Conservation (phyloP, 2,329 filamentous ascomycete genomes). For the Aspergillus persii region DNA sequence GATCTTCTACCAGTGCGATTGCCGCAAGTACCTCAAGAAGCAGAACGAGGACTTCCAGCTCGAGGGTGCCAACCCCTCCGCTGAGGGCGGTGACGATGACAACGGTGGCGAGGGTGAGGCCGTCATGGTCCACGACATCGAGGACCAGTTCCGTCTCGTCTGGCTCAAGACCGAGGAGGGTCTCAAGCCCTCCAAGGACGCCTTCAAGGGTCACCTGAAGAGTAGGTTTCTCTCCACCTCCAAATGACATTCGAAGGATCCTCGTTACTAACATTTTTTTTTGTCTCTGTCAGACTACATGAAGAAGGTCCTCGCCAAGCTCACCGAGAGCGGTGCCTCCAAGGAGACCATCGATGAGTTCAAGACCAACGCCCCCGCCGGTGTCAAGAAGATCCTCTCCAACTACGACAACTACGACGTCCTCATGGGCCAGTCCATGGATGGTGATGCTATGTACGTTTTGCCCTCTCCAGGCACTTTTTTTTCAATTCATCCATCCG, state of each 20-base stretch:
- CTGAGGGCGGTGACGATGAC: constrained; percentile 71
- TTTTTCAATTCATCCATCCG: neutral
- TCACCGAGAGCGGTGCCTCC: constrained; percentile 62
- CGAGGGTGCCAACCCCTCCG: constrained; percentile 89
- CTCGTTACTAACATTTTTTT: constrained; percentile 5
- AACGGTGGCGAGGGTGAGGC: constrained; percentile 68
- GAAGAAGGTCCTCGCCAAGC: constrained; percentile 75
- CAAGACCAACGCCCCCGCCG: constrained; percentile 70
- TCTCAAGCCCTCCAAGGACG: constrained; percentile 68
- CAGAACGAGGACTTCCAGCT: constrained; percentile 61
- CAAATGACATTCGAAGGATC: neutral
- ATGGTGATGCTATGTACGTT: constrained; percentile 87
- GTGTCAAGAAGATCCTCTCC: constrained; percentile 78
- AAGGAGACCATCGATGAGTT: constrained; percentile 72
- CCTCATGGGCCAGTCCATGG: constrained; percentile 87
- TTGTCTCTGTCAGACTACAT: constrained; percentile 66
- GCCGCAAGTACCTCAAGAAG: constrained; percentile 80
- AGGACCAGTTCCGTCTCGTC: constrained; percentile 87
- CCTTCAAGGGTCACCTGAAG: constrained; percentile 81
- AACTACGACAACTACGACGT: constrained; percentile 98
- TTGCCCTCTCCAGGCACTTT: neutral
- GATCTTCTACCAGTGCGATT: constrained; percentile 86
- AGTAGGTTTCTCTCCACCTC: constrained; percentile 49
- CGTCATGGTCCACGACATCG: constrained; percentile 80
- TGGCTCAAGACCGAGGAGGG: constrained; percentile 48